Evolutionary conservation across 2,329 filamentous ascomycete genomes (phyloP).

Genomic region (Thielaviopsis ethacetica): DNA sequence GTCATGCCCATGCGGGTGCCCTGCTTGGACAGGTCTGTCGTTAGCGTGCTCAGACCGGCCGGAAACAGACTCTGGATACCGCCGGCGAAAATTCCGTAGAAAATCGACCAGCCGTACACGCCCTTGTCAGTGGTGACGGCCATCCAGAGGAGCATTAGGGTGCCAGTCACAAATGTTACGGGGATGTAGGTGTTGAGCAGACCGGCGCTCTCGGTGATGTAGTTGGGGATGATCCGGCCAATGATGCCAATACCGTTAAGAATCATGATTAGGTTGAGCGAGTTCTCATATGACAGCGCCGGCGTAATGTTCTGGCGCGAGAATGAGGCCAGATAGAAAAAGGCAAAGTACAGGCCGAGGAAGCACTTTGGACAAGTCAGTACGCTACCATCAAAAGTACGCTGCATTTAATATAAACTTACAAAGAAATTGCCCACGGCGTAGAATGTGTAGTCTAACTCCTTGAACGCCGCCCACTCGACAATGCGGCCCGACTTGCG

Average conservation of each 20-base stretch:
- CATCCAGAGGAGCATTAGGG: slow-evolving; percentile 40
- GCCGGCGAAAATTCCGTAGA: slow-evolving; percentile 49
- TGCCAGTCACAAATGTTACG: slow-evolving; percentile 22
- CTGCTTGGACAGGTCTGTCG: slow-evolving; percentile 32
- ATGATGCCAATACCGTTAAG: slow-evolving; percentile 46
- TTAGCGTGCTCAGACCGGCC: slow-evolving; percentile 29
- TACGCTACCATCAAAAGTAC: background rate
- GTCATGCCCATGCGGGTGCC: slow-evolving; percentile 42
- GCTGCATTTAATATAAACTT: background rate
- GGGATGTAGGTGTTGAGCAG: slow-evolving; percentile 45
- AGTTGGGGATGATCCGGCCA: slow-evolving; percentile 41
- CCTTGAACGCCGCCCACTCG: slow-evolving; percentile 29
- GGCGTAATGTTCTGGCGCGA: slow-evolving; percentile 25
- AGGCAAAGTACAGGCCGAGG: slow-evolving; percentile 37
- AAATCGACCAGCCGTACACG: slow-evolving; percentile 44
- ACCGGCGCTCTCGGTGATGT: slow-evolving; percentile 40
- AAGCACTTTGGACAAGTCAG: slow-evolving; percentile 23
- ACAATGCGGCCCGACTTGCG: slow-evolving; percentile 25
- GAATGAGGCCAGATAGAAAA: slow-evolving; percentile 41
- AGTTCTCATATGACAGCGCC: slow-evolving; percentile 27
- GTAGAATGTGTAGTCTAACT: slow-evolving; percentile 27
- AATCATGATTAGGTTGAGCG: slow-evolving; percentile 45
- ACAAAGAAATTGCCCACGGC: slow-evolving; percentile 20
- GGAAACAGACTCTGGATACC: slow-evolving; percentile 53
- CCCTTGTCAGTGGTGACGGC: slow-evolving; percentile 31